Conservation (phyloP, 2,329 filamentous ascomycete genomes). For the Pseudogymnoascus sp. region DNA sequence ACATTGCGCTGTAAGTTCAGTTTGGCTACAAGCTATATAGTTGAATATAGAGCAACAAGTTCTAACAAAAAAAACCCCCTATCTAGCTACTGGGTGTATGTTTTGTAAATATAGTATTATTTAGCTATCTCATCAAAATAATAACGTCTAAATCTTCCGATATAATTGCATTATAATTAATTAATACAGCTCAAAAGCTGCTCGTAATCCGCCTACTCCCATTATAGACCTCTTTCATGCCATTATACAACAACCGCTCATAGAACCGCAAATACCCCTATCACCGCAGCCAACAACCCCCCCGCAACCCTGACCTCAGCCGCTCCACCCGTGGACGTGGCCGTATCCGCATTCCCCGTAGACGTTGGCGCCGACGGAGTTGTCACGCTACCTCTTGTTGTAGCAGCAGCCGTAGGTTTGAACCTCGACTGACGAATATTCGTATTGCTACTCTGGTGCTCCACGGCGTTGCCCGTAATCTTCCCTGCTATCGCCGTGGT, state of each 20-base stretch:
- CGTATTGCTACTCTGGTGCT: not conserved
- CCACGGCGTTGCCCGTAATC: conserved; percentile 7
- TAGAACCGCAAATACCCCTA: not conserved
- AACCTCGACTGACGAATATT: not conserved
- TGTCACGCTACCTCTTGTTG: not conserved
- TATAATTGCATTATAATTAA: not conserved
- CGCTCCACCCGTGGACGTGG: not conserved
- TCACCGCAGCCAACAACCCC: not conserved
- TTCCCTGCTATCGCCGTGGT: not conserved
- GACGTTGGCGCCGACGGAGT: not conserved
- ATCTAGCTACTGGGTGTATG: not conserved
- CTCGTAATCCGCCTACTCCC: not conserved
- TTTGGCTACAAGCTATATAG: not conserved
- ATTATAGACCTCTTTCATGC: not conserved
- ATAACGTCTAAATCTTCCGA: not conserved
- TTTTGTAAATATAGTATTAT: not conserved
- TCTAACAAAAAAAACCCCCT: not conserved
- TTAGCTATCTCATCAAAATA: not conserved
- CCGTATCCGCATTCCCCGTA: not conserved
- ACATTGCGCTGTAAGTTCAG: not conserved
- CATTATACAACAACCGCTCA: not conserved
- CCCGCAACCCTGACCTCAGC: conserved; percentile 2
- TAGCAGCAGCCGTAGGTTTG: not conserved
- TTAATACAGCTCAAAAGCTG: not conserved
- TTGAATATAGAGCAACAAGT: not conserved